Evolutionary conservation across 1,139 yeast species (phyloP), one percentile per base, ranked within the genome.

Genomic region (Arxiozyma heterogenica): DNA sequence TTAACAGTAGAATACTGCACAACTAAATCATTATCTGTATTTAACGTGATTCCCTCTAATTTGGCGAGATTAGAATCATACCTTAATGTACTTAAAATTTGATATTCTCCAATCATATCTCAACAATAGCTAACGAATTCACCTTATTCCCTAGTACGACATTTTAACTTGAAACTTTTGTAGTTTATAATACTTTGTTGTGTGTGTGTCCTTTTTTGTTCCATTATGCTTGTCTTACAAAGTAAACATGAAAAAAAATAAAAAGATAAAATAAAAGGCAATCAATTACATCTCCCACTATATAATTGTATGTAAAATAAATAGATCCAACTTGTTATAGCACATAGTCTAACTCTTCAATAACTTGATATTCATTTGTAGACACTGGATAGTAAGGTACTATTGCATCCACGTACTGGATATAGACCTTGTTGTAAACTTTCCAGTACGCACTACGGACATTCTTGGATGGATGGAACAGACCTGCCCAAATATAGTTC

Each of bases 381-480:
- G 84, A 61, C 34, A 73, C 68, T 0, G 98, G 98, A 65, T 86
- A 91, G 62, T 77, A 83, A 0, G 97, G 96, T 0, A 90, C 91
- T 67, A 93, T 70, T 0, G 91, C 74, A 65, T 89, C 95, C 45
- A 83, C 75, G 58, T 81, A 79, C 62, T 84, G 90, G 18, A 87
- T 80, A 65, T 91, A 91, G 23, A 91, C 82, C 53, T 75, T 72
- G 62, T 93, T 91, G 73, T 81, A 91, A 39, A 91, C 68, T 60
- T 79, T 82, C 98, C 98, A 94, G 67, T 86, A 94, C 0, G 95
- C 83, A 1, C 72, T 73, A 59, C 98, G 75, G 0, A 94, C 98
- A 63, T 85, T 87, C 54, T 84, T 75, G 0, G 98, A 96, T 0
- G 98, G 95, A 64, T 94, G 98, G 68, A 90, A 93, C 30, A 94